A percentile compares a stretch with the other conserved stretches of the same genome.
Evolutionary conservation across 352 stramenopile species (phyloP).

Genomic region (Peronospora destructor): DNA sequence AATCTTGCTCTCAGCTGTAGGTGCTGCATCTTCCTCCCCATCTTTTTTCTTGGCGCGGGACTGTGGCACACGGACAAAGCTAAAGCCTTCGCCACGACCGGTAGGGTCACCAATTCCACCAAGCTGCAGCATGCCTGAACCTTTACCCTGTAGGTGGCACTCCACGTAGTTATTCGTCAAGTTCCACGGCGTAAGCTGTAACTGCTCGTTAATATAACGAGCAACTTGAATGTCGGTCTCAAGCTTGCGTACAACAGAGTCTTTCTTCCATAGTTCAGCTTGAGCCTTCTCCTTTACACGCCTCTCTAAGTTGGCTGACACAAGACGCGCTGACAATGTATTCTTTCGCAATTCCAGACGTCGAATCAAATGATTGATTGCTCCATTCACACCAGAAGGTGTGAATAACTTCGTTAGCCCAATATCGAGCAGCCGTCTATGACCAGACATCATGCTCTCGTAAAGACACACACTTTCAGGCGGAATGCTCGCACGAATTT

Average conservation of each 20-base stretch:
- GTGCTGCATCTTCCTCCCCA: conserved; percentile 50
- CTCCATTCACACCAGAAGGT: conserved; percentile 57
- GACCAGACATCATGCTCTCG: conserved; percentile 85
- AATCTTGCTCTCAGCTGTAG: conserved; percentile 33
- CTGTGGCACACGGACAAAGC: conserved; percentile 72
- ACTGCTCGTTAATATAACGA: conserved; percentile 71
- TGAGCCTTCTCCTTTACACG: conserved; percentile 55
- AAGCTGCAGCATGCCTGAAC: conserved; percentile 71
- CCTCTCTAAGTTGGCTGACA: conserved; percentile 46
- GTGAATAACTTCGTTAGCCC: conserved; percentile 78
- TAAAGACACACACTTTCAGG: conserved; percentile 81
- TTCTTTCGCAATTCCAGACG: conserved; percentile 67
- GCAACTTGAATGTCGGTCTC: conserved; percentile 77
- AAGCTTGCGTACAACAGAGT: conserved; percentile 61
- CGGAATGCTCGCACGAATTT: conserved; percentile 63
- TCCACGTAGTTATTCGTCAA: conserved; percentile 84
- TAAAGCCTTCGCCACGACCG: conserved; percentile 78
- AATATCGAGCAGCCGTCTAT: conserved; percentile 68
- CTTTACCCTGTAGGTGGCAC: conserved; percentile 80
- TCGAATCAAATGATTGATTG: conserved; percentile 67
- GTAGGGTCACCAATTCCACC: conserved; percentile 78
- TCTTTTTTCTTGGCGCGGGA: conserved; percentile 80
- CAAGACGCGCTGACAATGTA: conserved; percentile 38
- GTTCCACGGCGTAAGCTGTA: conserved; percentile 81
- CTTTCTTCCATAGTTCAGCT: conserved; percentile 63